Conservation (phyloP, 208 protist species). For the Leishmania martiniquensis region DNA sequence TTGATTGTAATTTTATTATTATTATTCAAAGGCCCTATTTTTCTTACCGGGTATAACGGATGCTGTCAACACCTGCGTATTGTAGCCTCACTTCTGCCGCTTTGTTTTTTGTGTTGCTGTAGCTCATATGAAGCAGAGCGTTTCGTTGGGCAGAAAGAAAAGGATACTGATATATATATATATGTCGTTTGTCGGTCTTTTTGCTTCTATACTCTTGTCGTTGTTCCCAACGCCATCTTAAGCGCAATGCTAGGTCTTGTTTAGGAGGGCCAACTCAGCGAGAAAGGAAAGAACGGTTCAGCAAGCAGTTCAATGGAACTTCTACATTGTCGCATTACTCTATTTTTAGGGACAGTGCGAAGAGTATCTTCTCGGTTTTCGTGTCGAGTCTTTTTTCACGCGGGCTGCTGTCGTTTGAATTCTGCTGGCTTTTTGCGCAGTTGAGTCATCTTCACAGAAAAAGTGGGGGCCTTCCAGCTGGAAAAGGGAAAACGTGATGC, state of each 20-base stretch:
- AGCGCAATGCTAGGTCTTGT: background rate
- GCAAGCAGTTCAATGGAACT: background rate
- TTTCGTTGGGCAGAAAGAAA: background rate
- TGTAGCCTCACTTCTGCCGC: background rate
- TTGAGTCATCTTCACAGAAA: background rate
- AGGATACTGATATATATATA: background rate
- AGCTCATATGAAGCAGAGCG: background rate
- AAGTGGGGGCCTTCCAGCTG: background rate
- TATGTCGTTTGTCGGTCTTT: background rate
- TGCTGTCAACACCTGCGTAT: background rate
- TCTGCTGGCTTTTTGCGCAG: conserved; percentile 12
- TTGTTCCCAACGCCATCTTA: background rate
- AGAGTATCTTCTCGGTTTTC: background rate
- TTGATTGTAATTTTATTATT: conserved; percentile 2
- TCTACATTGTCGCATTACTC: background rate
- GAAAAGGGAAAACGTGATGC: background rate
- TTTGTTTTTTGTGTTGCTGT: background rate
- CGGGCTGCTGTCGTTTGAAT: conserved; percentile 2
- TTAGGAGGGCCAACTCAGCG: background rate
- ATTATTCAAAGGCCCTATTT: background rate
- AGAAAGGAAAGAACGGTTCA: background rate
- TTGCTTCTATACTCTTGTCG: background rate
- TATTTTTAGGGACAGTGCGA: background rate
- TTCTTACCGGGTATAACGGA: background rate
- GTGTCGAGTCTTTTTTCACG: background rate